These are phyloP conservation scores for Aureobasidium sp. DNA, from an alignment of 2,329 filamentous ascomycete species.

Conservation along the genomic window DNA sequence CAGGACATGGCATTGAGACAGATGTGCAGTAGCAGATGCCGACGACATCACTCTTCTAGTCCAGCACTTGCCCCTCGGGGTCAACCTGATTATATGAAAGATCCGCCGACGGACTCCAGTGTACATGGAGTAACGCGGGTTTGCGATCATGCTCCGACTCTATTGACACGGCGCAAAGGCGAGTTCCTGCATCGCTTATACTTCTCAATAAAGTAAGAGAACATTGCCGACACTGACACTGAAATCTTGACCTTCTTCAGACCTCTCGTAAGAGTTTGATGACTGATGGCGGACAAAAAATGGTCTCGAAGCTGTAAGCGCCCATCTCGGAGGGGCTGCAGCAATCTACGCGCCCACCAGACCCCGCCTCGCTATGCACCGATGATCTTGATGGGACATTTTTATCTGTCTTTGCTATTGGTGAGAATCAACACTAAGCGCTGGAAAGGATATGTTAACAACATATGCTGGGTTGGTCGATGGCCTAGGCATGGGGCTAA, in stretches of 20 bases:
- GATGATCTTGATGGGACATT: background rate
- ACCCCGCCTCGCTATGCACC: background rate
- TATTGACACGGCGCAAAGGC: no score
- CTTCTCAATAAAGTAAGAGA: background rate
- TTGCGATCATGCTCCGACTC: no score
- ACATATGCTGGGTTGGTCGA: background rate
- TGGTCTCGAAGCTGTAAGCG: background rate
- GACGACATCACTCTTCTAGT: no score
- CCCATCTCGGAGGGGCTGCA: slow-evolving; percentile 5
- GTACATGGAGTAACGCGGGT: no score
- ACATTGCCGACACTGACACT: background rate
- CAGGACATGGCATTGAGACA: background rate
- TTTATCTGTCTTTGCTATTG: background rate
- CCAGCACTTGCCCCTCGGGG: no score
- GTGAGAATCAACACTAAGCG: background rate
- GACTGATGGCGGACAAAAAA: background rate
- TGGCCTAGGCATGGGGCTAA: background rate
- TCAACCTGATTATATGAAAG: no score
- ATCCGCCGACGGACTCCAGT: no score
- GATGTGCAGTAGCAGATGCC: background rate
- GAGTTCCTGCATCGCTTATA: no score
- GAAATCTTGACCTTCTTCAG: background rate
- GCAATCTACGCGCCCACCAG: background rate
- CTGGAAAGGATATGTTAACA: background rate
- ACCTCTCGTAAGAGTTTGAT: background rate